Base-by-base conservation (phyloP, 768 basidiomycete genomes). In the Suillus alpinus region DNA sequence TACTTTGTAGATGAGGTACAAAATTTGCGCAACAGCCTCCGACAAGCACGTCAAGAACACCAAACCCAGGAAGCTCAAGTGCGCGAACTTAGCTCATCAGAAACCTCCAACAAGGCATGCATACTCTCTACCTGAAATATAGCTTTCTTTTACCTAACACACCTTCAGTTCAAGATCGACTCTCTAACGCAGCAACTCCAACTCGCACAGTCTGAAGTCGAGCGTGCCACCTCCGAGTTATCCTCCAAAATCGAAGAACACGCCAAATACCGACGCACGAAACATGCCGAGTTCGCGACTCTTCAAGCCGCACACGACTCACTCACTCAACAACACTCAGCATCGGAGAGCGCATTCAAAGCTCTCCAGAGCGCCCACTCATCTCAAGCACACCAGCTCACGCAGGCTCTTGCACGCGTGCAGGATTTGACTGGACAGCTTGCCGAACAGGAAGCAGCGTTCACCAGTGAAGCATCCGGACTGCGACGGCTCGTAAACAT, bases 371-470 rank as follows among this genome's bases (percentile, higher is more conserved):
- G 87, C 2, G 79, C 90, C 0, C 86, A 95, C 71, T 78, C 83
- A 1, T 73, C 85, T 0, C 90, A 94, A 60, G 80, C 85, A 1
- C 86, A 87, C 61, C 90, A 94, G 60, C 81, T 95, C 34, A 87
- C 86, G 0, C 88, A 93, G 63, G 84, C 93, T 0, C 80, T 94
- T 46, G 79, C 86, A 18, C 86, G 88, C 59, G 83, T 92, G 18
- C 87, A 92, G 65, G 86, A 86, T 59, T 80, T 95, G 41, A 86
- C 85, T 39, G 86, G 88, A 6, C 87, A 88, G 63, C 78, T 95
- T 13, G 94, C 92, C 3, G 91, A 92, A 66, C 89, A 92, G 66
- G 94, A 96, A 66, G 86, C 88, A 1, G 86, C 86, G 1, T 95
- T 92, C 70, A 81, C 88, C 0, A 84, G 81, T 60, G 95, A 98